These are phyloP conservation scores for Aristolochia californica DNA, from an alignment of 164 flowering plant species.

Conservation along the genomic window DNA sequence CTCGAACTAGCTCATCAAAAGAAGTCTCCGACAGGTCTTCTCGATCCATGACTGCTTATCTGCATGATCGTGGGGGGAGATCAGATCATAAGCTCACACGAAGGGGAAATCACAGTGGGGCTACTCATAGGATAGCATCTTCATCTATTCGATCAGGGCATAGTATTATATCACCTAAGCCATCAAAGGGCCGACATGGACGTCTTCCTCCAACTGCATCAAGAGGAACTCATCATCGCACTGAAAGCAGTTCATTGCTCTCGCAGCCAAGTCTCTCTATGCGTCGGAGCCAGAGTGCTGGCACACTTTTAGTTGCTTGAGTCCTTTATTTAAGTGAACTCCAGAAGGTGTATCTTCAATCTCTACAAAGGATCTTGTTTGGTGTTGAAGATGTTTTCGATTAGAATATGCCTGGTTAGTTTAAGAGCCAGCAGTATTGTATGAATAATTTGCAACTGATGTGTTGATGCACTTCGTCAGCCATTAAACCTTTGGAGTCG, in stretches of 20 bases:
- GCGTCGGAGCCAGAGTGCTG: conserved; percentile 69
- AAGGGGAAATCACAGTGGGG: conserved; percentile 34
- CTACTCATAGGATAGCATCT: conserved; percentile 25
- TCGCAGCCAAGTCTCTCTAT: conserved; percentile 30
- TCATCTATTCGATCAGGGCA: conserved; percentile 38
- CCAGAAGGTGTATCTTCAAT: too few relatives aligned
- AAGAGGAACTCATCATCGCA: conserved; percentile 24
- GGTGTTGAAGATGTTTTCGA: too few relatives aligned
- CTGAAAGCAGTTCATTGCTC: conserved; percentile 21
- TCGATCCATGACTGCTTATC: conserved; percentile 39
- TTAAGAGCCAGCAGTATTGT: too few relatives aligned
- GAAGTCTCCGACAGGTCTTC: conserved; percentile 56
- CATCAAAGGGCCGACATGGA: conserved; percentile 32
- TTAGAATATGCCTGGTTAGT: too few relatives aligned
- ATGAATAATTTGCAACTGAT: too few relatives aligned
- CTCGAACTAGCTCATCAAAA: conserved; percentile 48
- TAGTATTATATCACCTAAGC: conserved; percentile 30
- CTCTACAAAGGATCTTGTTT: too few relatives aligned
- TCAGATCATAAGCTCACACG: conserved; percentile 48
- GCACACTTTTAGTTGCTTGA: conserved; percentile 22
- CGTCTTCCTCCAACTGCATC: conserved; percentile 40
- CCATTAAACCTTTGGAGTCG: too few relatives aligned
- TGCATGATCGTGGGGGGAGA: conserved; percentile 44
- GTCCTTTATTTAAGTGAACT: too few relatives aligned
- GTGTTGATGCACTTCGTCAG: too few relatives aligned